Evolutionary conservation across 2,329 filamentous ascomycete species (phyloP).

Genomic region (Acrocalymma vagum): DNA sequence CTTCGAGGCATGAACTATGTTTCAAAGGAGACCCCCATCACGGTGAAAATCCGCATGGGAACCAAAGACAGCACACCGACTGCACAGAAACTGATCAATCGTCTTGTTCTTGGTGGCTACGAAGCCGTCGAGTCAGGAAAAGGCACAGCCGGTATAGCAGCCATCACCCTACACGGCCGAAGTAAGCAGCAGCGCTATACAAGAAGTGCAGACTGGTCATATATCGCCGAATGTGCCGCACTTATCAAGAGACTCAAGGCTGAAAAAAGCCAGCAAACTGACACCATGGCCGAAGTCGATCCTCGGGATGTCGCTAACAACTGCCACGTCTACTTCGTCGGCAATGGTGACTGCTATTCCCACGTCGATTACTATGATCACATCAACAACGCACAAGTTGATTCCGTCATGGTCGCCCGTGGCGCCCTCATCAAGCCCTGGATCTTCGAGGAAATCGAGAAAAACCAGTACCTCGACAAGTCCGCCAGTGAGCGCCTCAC

Average conservation of each 20-base stretch:
- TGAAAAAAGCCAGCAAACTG: slow-evolving; percentile 70
- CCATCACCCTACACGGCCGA: slow-evolving; percentile 94
- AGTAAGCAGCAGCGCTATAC: slow-evolving; percentile 96
- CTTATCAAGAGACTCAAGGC: slow-evolving; percentile 83
- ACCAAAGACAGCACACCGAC: slow-evolving; percentile 81
- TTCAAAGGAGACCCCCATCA: slow-evolving; percentile 89
- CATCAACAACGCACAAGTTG: slow-evolving; percentile 79
- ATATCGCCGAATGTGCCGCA: slow-evolving; percentile 88
- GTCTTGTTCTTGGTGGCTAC: slow-evolving; percentile 79
- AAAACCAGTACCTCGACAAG: slow-evolving; percentile 95
- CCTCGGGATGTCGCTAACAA: slow-evolving; percentile 73
- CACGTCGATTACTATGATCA: slow-evolving; percentile 86
- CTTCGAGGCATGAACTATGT: slow-evolving; percentile 95
- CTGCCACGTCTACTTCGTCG: slow-evolving; percentile 86
- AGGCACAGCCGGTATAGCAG: slow-evolving; percentile 78
- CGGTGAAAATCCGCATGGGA: slow-evolving; percentile 93
- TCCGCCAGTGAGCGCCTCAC: slow-evolving; percentile 83
- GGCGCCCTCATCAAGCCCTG: slow-evolving; percentile 97
- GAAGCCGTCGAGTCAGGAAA: slow-evolving; percentile 72
- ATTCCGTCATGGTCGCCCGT: slow-evolving; percentile 96
- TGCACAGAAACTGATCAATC: slow-evolving; percentile 81
- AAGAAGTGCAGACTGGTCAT: slow-evolving; percentile 89
- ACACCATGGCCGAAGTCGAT: slow-evolving; percentile 83
- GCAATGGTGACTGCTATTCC: slow-evolving; percentile 96
- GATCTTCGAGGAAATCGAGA: slow-evolving; percentile 96